Evolutionary conservation across 2,329 filamentous ascomycete species (phyloP).

Genomic region (Sclerotinia trifoliorum): DNA sequence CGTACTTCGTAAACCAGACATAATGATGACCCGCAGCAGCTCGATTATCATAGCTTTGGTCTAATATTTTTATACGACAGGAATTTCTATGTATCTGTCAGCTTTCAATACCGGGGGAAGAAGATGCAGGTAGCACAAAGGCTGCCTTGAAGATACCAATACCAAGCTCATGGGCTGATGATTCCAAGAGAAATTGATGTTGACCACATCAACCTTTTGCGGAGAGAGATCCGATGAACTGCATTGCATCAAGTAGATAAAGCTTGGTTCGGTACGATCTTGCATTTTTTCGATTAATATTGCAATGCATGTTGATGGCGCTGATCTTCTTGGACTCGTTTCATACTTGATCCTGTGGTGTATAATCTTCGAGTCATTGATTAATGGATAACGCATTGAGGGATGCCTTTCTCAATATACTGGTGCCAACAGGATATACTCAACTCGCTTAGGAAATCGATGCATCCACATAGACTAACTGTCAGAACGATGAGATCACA

Average conservation of each 20-base stretch:
- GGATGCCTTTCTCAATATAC: not conserved
- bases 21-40: not conserved
- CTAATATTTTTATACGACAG: not conserved
- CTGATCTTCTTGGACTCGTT: not conserved
- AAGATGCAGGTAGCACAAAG: not conserved
- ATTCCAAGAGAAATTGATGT: not conserved
- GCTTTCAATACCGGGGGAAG: not conserved
- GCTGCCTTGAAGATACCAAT: not conserved
- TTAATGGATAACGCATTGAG: too few species aligned
- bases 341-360: not conserved
- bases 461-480: not conserved
- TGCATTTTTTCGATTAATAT: not conserved
- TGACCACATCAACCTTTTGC: not conserved
- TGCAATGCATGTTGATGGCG: not conserved
- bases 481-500: not conserved
- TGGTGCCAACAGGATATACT: not conserved
- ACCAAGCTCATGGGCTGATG: slow-evolving; percentile 1
- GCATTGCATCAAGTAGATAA: not conserved
- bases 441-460: not conserved
- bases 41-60: not conserved
- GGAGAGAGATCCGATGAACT: not conserved
- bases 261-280: not conserved
- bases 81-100: not conserved
- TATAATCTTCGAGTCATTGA: not conserved
- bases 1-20: not conserved